Percentiles rank a stretch among this genome's conserved stretches.
Conservation (phyloP, 2,329 filamentous ascomycete genomes). For the Talaromyces verruculosus region DNA sequence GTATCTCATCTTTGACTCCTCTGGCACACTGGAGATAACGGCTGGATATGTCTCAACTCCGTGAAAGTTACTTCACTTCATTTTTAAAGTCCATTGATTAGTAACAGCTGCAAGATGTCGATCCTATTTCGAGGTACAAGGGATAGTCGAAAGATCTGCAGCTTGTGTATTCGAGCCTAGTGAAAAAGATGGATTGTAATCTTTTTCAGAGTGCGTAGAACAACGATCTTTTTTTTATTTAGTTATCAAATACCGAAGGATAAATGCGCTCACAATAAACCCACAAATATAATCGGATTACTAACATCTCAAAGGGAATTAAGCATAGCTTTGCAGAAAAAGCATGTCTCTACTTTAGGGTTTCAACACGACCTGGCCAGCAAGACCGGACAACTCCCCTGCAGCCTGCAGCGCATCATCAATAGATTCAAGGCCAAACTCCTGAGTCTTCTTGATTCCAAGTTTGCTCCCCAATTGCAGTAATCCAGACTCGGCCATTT, state of each 20-base stretch:
- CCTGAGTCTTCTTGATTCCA: constrained; percentile 19
- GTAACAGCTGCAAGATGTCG: neutral
- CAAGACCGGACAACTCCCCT: constrained; percentile 2
- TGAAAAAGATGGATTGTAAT: neutral
- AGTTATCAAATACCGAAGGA: too few species aligned
- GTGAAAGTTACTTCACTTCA: neutral
- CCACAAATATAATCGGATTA: neutral
- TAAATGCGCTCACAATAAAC: neutral
- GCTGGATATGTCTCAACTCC: neutral
- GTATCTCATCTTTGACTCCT: neutral
- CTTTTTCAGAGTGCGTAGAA: neutral
- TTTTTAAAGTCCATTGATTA: neutral
- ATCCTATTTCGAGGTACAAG: too few species aligned
- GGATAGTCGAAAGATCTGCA: too few species aligned
- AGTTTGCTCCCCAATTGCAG: constrained; percentile 11
- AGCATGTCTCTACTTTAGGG: neutral
- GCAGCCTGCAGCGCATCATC: constrained; percentile 14
- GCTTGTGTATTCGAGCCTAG: too few species aligned
- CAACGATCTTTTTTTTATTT: neutral
- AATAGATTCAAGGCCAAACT: constrained; percentile 24
- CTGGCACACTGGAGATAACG: neutral
- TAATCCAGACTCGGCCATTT: constrained; percentile 23
- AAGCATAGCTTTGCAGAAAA: neutral
- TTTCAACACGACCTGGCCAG: constrained; percentile 14
- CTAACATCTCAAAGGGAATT: neutral